A percentile compares a stretch with the other conserved stretches of the same genome.
Conservation (phyloP, 2,329 filamentous ascomycete genomes). For the Curvularia sp. region DNA sequence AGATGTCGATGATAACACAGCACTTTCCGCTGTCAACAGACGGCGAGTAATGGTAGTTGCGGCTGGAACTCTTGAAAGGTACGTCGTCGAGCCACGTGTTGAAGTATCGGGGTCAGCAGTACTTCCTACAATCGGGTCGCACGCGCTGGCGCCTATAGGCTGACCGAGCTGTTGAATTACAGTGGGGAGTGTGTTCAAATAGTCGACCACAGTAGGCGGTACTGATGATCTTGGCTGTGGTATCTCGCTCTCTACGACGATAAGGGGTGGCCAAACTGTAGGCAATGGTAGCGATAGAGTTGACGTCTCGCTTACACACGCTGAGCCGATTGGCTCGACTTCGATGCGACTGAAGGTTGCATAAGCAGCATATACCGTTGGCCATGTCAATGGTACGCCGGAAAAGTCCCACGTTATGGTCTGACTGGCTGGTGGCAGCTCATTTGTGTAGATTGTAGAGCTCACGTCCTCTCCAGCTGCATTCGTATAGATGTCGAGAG, state of each 20-base stretch:
- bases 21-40: not conserved
- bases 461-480: conserved; percentile 20
- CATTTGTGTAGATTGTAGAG: conserved; percentile 21
- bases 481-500: conserved; percentile 35
- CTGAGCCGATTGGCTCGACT: conserved; percentile 30
- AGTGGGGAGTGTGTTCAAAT: conserved; percentile 42
- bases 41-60: conserved; percentile 6
- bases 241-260: conserved; percentile 31
- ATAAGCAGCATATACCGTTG: conserved; percentile 45
- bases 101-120: conserved; percentile 6
- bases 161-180: conserved; percentile 41
- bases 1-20: not conserved
- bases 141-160: conserved; percentile 39
- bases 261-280: conserved; percentile 36
- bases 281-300: conserved; percentile 36
- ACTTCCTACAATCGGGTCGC: conserved; percentile 41
- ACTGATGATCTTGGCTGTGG: conserved; percentile 30
- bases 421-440: conserved; percentile 21
- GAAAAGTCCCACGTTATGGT: conserved; percentile 40
- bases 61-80: conserved; percentile 8
- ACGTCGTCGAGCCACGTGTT: conserved; percentile 18
- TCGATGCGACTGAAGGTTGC: conserved; percentile 39
- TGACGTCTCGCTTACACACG: conserved; percentile 28
- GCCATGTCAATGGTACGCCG: conserved; percentile 40
- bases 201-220: conserved; percentile 37